A percentile compares a stretch with the other conserved stretches of the same genome.
Evolutionary conservation across 495 filamentous ascomycete genomes (phyloP).

Genomic region (Neurospora sublineolata): DNA sequence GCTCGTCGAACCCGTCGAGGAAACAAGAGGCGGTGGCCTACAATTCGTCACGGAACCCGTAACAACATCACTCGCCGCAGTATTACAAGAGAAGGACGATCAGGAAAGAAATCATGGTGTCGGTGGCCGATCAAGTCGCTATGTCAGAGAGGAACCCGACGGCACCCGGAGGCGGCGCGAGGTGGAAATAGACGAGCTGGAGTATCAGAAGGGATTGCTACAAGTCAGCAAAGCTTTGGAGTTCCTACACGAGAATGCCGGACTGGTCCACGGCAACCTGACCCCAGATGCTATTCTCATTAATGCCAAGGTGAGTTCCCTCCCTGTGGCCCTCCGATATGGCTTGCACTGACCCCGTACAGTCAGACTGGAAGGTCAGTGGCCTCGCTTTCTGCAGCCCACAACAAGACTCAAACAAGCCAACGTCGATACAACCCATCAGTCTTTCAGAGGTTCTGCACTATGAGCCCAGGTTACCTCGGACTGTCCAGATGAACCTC

Average conservation of each 20-base stretch:
- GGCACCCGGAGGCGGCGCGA: constrained; percentile 66
- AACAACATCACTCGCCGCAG: constrained; percentile 70
- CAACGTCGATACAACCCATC: constrained; percentile 60
- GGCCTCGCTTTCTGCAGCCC: constrained; percentile 83
- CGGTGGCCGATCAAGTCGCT: constrained; percentile 61
- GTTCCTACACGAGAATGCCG: constrained; percentile 93
- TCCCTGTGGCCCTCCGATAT: not conserved
- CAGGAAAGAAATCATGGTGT: constrained; percentile 55
- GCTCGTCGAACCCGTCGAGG: constrained; percentile 88
- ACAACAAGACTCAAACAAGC: constrained; percentile 53
- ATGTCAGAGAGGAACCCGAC: constrained; percentile 69
- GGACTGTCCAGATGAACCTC: constrained; percentile 74
- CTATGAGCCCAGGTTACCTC: constrained; percentile 71
- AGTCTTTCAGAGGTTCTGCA: constrained; percentile 75
- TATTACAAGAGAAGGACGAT: constrained; percentile 82
- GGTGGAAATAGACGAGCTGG: constrained; percentile 89
- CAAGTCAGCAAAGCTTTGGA: constrained; percentile 91
- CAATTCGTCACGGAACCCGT: constrained; percentile 94
- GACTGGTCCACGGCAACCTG: constrained; percentile 84
- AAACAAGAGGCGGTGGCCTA: constrained; percentile 76
- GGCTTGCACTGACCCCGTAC: constrained; percentile 11
- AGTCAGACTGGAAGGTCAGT: constrained; percentile 97
- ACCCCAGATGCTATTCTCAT: constrained; percentile 92
- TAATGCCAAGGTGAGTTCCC: constrained; percentile 66
- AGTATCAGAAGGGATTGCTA: constrained; percentile 90